Percentiles rank a stretch among this genome's conserved stretches.
Conservation (phyloP, 2,329 filamentous ascomycete species). For the Aureobasidium sp. region DNA sequence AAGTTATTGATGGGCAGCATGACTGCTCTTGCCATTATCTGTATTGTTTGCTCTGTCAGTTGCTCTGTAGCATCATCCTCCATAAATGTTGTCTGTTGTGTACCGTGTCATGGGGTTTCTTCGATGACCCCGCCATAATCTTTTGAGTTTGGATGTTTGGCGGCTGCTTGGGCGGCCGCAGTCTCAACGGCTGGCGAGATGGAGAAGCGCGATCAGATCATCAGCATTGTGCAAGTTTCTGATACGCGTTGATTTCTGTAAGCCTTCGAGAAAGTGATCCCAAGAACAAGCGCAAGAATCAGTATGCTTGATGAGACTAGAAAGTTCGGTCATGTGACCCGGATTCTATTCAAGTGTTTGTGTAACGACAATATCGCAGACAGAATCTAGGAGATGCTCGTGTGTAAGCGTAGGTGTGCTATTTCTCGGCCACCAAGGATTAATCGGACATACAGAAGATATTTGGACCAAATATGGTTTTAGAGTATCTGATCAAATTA, state of each 20-base stretch:
- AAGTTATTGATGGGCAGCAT: constrained; percentile 17
- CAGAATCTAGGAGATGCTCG: not conserved
- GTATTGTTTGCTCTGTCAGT: not conserved
- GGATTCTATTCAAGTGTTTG: not conserved
- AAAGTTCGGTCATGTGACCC: not conserved
- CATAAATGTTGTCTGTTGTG: not conserved
- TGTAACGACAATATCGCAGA: not conserved
- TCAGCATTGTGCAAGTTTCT: not conserved
- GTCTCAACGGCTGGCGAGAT: not conserved
- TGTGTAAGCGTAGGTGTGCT: not conserved
- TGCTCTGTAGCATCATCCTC: not conserved
- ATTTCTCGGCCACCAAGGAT: not conserved
- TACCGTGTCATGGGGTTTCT: not conserved
- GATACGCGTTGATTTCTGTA: not conserved
- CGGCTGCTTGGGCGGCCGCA: too few relatives aligned
- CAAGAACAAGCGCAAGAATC: not conserved
- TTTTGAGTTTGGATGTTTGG: constrained; percentile 8
- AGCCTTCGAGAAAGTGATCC: not conserved
- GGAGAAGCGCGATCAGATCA: not conserved
- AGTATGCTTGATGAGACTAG: not conserved
- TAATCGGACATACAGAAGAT: not conserved
- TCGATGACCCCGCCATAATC: not conserved
- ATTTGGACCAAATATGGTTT: not conserved
- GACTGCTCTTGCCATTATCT: constrained; percentile 17
- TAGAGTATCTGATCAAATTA: not conserved